Conservation (phyloP, 345 rosid genomes). For the Punica granatum region DNA sequence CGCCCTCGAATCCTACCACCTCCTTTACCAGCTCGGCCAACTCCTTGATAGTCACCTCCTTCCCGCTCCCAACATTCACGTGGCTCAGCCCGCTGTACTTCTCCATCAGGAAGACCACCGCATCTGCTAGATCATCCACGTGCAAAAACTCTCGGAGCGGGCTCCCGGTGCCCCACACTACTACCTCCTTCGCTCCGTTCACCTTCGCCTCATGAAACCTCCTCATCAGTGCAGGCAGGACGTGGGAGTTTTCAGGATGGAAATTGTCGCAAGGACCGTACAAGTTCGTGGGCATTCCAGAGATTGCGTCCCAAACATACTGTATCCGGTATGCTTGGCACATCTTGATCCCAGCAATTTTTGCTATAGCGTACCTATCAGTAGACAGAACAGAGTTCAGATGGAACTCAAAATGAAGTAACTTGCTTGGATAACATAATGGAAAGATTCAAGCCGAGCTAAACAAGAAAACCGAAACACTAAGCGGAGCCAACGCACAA, state of each 20-base stretch:
- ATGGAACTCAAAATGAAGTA: background rate
- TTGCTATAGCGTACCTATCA: slow-evolving; percentile 49
- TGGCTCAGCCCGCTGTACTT: slow-evolving; percentile 69
- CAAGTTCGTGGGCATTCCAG: slow-evolving; percentile 90
- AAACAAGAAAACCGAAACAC: too few relatives aligned
- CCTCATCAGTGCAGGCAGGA: slow-evolving; percentile 84
- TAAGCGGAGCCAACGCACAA: background rate
- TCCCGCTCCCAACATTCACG: slow-evolving; percentile 87
- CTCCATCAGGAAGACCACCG: slow-evolving; percentile 75
- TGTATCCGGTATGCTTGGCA: slow-evolving; percentile 89
- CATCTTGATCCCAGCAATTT: slow-evolving; percentile 91
- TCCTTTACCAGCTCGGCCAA: slow-evolving; percentile 90
- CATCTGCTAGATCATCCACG: slow-evolving; percentile 94
- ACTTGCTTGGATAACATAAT: background rate
- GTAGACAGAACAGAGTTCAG: background rate
- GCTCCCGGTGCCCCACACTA: slow-evolving; percentile 94
- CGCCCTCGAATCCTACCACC: slow-evolving; percentile 78
- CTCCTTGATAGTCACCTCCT: slow-evolving; percentile 83
- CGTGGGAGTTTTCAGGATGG: slow-evolving; percentile 92
- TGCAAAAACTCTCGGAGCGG: slow-evolving; percentile 94
- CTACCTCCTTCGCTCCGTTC: slow-evolving; percentile 63
- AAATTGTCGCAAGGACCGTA: slow-evolving; percentile 89
- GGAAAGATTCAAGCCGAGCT: background rate
- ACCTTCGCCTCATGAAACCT: slow-evolving; percentile 84
- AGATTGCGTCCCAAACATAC: slow-evolving; percentile 69